Percentiles rank a stretch among this genome's conserved stretches.
Conservation (phyloP, 805 yeast species). For the Pichia membranifaciens region DNA sequence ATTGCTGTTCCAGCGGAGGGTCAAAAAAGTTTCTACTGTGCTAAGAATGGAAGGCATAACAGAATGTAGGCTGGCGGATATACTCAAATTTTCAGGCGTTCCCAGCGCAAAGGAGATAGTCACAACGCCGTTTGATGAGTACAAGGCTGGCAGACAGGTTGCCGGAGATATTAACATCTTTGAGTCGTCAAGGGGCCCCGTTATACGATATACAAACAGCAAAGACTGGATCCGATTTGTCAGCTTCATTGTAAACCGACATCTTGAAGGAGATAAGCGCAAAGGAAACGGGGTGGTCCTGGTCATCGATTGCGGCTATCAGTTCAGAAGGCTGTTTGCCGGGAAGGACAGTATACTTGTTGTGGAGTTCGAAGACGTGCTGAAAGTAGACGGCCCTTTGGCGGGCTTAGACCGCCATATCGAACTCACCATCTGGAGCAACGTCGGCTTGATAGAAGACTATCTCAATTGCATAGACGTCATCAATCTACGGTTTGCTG, state of each 20-base stretch:
- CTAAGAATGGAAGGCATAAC: neutral
- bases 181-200: neutral
- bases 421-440: conserved; percentile 1
- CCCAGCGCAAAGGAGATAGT: neutral
- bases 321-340: conserved; percentile 3
- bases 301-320: conserved; percentile 15
- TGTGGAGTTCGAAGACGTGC: conserved; percentile 9
- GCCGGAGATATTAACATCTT: conserved; percentile 1
- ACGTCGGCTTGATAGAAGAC: neutral
- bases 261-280: neutral
- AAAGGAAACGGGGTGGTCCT: neutral
- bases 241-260: neutral
- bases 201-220: conserved; percentile 3
- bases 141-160: neutral
- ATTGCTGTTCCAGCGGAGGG: no score
- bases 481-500: no score
- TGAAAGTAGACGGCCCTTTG: neutral
- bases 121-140: neutral
- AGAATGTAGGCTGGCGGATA: conserved; percentile 1
- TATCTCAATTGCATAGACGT: no score
- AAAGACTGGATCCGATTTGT: conserved; percentile 7
- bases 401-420: neutral
- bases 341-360: neutral
- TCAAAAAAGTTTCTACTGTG: no score
- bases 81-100: neutral